Evolutionary conservation across 2,329 filamentous ascomycete genomes (phyloP), one percentile per base, ranked within the genome.

Genomic region (Madurella fahalii): DNA sequence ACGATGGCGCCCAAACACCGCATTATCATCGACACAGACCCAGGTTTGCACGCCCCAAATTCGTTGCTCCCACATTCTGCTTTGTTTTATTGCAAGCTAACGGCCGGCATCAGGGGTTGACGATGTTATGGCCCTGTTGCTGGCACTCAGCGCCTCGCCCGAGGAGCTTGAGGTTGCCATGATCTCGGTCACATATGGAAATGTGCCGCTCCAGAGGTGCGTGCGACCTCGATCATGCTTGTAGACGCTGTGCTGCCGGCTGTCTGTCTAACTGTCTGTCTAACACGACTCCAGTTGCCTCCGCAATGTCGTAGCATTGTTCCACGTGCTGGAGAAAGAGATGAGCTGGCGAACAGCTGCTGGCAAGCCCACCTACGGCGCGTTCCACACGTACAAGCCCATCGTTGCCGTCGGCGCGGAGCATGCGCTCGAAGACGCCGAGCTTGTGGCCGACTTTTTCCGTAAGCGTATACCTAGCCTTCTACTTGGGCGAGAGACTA

Each of bases 1-100:
- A 61, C 45, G 53, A 89, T 89, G 86, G 77, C 82, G 52, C 80
- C 85, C 30, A 84, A 83, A 64, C 84, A 82, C 65, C 85, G 87
- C 65, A 86, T 99, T 63, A 96, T 99, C 65, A 94, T 99, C 65
- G 94, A 99, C 68, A 97, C 93, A 2, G 94, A 97, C 69, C 93
- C 93, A 62, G 74, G 92, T 89, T 37, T 37, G 60, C 13, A 15
- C 34, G 4, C 9, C 11, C 34, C 13, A 15, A 37, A 12, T 37
- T 12, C 13, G n/a, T 37, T 15, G 11, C 13, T 3, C 13, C 13
- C 34, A 4, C 11, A 9, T 9, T 37, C 9, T 37, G 34, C 4
- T 37, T 11, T 37, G 11, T 37, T 11, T 15, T 15, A 15, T 37
- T 5, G 11, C 2, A 37, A 37, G 11, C 34, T 12, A 12, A 15